A percentile compares a stretch with the other conserved stretches of the same genome.
Conservation (phyloP, 345 rosid species). For the Bruguiera parviflora region DNA sequence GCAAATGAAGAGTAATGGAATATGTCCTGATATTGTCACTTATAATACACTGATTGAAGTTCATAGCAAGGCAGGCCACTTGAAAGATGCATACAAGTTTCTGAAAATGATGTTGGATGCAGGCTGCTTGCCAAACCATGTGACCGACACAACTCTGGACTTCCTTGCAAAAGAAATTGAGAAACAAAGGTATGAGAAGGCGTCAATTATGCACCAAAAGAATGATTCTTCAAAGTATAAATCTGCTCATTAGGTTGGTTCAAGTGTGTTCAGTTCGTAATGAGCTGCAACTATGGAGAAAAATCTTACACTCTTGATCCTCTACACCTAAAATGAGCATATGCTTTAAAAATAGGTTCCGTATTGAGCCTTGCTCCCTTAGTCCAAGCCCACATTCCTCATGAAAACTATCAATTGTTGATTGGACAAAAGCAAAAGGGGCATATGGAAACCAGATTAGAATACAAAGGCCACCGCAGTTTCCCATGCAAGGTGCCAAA, state of each 20-base stretch:
- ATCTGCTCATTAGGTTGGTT: neutral
- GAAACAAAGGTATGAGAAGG: conserved; percentile 57
- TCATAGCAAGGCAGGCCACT: conserved; percentile 68
- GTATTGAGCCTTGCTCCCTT: neutral
- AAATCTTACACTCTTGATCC: neutral
- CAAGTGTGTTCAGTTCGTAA: neutral
- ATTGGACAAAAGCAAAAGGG: neutral
- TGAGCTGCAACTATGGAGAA: neutral
- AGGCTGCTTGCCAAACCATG: conserved; percentile 71
- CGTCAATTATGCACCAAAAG: conserved; percentile 46
- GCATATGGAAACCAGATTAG: neutral
- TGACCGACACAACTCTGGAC: conserved; percentile 79
- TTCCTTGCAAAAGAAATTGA: conserved; percentile 79
- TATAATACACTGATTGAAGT: conserved; percentile 83
- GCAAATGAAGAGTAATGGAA: conserved; percentile 71
- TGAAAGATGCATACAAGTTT: conserved; percentile 76
- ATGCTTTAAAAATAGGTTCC: neutral
- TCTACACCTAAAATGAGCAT: neutral
- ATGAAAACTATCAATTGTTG: neutral
- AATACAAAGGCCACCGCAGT: neutral
- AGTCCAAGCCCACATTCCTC: neutral
- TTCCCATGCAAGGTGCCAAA: neutral
- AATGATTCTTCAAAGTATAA: conserved; percentile 14
- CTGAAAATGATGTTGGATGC: conserved; percentile 72
- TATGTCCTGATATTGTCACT: conserved; percentile 75